These are phyloP conservation scores for Tremellales sp. DNA, from an alignment of 1,284 basidiomycete species.

Conservation along the genomic window DNA sequence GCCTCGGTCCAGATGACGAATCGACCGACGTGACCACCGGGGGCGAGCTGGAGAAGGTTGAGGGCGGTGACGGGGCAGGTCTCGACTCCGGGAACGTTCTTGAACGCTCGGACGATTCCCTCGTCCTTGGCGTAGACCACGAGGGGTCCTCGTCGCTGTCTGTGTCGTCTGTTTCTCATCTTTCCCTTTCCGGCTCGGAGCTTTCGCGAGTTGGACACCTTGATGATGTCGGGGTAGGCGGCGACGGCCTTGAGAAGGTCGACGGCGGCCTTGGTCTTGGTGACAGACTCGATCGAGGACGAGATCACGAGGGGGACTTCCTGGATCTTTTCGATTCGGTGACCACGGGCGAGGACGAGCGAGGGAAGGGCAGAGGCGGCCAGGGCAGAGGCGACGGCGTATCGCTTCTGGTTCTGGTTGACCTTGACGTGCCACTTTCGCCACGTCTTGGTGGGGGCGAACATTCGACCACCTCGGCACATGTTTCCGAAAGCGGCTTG, in stretches of 20 bases:
- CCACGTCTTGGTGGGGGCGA: slow-evolving; percentile 99
- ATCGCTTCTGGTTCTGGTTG: slow-evolving; percentile 99
- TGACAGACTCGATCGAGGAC: slow-evolving; percentile 74
- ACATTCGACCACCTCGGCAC: slow-evolving; percentile 99
- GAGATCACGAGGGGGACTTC: slow-evolving; percentile 94
- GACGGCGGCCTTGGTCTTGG: slow-evolving; percentile 97
- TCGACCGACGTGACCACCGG: slow-evolving; percentile 97
- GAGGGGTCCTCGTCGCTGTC: slow-evolving; percentile 95
- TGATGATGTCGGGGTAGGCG: slow-evolving; percentile 91
- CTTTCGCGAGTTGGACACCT: slow-evolving; percentile 97
- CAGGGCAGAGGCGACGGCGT: slow-evolving; percentile 94
- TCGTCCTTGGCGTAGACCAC: slow-evolving; percentile 98
- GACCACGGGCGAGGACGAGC: slow-evolving; percentile 96
- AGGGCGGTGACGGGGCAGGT: slow-evolving; percentile 89
- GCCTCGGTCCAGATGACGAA: slow-evolving; percentile 99
- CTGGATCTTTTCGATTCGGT: slow-evolving; percentile 96
- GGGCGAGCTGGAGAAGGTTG: slow-evolving; percentile 98
- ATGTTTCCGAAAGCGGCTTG: slow-evolving; percentile 99
- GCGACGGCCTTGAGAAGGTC: slow-evolving; percentile 84
- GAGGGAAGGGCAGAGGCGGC: slow-evolving; percentile 97
- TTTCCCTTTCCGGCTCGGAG: slow-evolving; percentile 97
- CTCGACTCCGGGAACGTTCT: slow-evolving; percentile 98
- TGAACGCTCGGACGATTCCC: slow-evolving; percentile 96
- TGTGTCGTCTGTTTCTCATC: slow-evolving; percentile 92
- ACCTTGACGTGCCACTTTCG: slow-evolving; percentile 99